These are phyloP conservation scores for Tetracentron sinense DNA, from an alignment of 164 flowering plant genomes.

Conservation along the genomic window DNA sequence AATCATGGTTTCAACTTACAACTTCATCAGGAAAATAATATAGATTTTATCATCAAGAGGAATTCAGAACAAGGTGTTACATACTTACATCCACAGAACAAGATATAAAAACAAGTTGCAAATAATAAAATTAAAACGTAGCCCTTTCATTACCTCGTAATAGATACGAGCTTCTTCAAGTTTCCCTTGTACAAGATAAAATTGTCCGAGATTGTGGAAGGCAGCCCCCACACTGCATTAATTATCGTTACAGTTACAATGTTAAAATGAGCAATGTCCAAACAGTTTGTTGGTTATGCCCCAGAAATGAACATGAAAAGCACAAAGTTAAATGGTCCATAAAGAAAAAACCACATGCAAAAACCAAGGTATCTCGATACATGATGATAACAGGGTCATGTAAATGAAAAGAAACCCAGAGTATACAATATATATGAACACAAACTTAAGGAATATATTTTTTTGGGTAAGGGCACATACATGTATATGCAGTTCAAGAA, in stretches of 20 bases:
- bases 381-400: not conserved
- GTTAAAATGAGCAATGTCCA: not conserved
- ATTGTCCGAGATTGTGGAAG: conserved; percentile 82
- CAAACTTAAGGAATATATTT: too few species aligned
- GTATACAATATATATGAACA: too few species aligned
- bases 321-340: not conserved
- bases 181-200: conserved; percentile 66
- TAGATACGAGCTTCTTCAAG: conserved; percentile 59
- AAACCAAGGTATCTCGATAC: not conserved
- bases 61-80: not conserved
- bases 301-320: not conserved
- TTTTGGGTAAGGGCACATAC: too few species aligned
- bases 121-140: not conserved
- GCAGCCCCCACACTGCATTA: conserved; percentile 73
- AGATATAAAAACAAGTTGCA: not conserved
- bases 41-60: too few species aligned
- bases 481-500: too few species aligned
- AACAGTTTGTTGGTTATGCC: not conserved
- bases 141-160: conserved; percentile 62
- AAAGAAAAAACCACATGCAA: not conserved
- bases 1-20: too few species aligned
- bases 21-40: too few species aligned
- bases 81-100: not conserved
- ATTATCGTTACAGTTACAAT: not conserved
- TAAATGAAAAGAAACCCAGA: not conserved